Percentiles rank a stretch among this genome's conserved stretches.
phyloP scores from a whole-genome alignment of 495 filamentous ascomycete genomes.

The Tuber indicum region DNA sequence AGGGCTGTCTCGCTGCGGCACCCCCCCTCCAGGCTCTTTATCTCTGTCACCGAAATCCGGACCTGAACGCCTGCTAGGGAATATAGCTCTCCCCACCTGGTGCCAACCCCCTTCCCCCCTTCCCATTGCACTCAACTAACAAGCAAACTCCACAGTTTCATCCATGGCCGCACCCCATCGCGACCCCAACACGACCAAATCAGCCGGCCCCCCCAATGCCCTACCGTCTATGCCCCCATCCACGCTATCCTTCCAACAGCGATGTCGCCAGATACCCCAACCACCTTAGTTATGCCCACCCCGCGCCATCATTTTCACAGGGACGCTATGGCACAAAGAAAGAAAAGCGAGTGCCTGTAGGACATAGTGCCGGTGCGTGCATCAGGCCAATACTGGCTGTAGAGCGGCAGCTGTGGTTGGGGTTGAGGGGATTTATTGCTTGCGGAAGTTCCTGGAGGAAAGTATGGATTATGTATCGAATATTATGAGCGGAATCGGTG shows the following conservation, averaged over 20 bases:
- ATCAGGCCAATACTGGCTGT: conserved; percentile 48
- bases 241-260: conserved; percentile 46
- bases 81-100: conserved; percentile 41
- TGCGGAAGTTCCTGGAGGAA: conserved; percentile 50
- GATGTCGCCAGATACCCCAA: conserved; percentile 56
- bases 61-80: conserved; percentile 46
- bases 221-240: conserved; percentile 73
- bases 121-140: conserved; percentile 10
- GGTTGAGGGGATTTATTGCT: conserved; percentile 61
- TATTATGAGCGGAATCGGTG: no score
- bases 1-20: no score
- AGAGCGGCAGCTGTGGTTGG: conserved; percentile 49
- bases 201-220: conserved; percentile 46
- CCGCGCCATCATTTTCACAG: conserved; percentile 57
- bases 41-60: conserved; percentile 13
- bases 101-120: not conserved
- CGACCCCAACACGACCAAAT: conserved; percentile 58
- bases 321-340: conserved; percentile 48
- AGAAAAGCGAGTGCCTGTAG: conserved; percentile 43
- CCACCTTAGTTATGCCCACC: conserved; percentile 62
- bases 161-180: conserved; percentile 87
- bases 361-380: no score
- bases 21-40: conserved; percentile 22
- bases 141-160: conserved; percentile 50
- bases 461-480: conserved; percentile 49